These are phyloP conservation scores for Pyrenophora tritici-repentis DNA, from an alignment of 2,329 filamentous ascomycete genomes.

Conservation along the genomic window DNA sequence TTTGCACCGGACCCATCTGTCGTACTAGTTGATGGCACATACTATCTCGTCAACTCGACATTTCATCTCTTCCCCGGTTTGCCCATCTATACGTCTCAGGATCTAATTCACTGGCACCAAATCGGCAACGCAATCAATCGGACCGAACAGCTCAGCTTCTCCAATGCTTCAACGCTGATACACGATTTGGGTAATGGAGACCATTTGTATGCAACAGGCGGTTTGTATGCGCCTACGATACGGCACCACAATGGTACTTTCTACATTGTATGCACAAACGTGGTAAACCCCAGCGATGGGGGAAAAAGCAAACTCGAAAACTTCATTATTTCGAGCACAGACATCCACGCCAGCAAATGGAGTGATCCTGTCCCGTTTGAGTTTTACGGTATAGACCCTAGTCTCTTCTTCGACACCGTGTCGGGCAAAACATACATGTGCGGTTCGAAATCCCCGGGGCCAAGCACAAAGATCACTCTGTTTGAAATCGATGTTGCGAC, in stretches of 20 bases:
- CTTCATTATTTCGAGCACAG: slow-evolving; percentile 18
- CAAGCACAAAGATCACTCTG: slow-evolving; percentile 21
- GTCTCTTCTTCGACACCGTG: slow-evolving; percentile 18
- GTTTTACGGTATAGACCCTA: slow-evolving; percentile 21
- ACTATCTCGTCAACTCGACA: slow-evolving; percentile 57
- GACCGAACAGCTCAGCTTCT: slow-evolving; percentile 53
- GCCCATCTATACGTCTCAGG: slow-evolving; percentile 56
- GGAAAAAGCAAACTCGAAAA: slow-evolving; percentile 52
- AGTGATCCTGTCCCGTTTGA: slow-evolving; percentile 17
- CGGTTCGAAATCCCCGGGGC: slow-evolving; percentile 24
- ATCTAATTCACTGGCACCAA: slow-evolving; percentile 57
- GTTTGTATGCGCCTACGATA: slow-evolving; percentile 25
- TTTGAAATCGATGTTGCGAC: slow-evolving; percentile 38
- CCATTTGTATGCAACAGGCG: slow-evolving; percentile 22
- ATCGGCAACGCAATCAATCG: slow-evolving; percentile 54
- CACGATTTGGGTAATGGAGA: slow-evolving; percentile 6
- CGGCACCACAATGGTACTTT: slow-evolving; percentile 20
- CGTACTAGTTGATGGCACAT: slow-evolving; percentile 50
- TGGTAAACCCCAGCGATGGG: slow-evolving; percentile 43
- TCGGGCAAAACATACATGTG: slow-evolving; percentile 20
- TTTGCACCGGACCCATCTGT: slow-evolving; percentile 56
- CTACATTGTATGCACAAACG: slow-evolving; percentile 25
- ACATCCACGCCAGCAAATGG: slow-evolving; percentile 18
- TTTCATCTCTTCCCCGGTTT: slow-evolving; percentile 58
- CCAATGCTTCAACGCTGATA: slow-evolving; percentile 51